phyloP scores from a whole-genome alignment of 2,329 filamentous ascomycete species.

The Cercospora sp. region DNA sequence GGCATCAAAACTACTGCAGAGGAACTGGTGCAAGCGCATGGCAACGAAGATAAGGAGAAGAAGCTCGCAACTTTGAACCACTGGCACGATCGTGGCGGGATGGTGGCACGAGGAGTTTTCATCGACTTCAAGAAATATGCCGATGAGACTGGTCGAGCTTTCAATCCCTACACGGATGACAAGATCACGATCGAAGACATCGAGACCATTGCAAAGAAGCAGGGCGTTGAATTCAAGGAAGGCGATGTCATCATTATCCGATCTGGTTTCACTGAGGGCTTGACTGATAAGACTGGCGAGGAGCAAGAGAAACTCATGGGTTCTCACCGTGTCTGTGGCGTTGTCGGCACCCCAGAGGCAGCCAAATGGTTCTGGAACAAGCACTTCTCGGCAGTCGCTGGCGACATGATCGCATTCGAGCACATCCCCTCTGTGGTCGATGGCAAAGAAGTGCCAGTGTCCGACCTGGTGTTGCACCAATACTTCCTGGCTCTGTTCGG shows the following conservation, averaged over 20 bases:
- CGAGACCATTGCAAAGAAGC: slow-evolving; percentile 46
- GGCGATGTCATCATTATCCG: slow-evolving; percentile 61
- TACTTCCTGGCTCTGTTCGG: slow-evolving; percentile 46
- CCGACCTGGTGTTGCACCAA: slow-evolving; percentile 41
- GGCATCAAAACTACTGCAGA: slow-evolving; percentile 41
- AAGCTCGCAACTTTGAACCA: slow-evolving; percentile 41
- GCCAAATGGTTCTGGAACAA: slow-evolving; percentile 61
- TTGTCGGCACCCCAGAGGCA: slow-evolving; percentile 51
- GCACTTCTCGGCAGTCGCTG: slow-evolving; percentile 57
- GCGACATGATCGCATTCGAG: slow-evolving; percentile 58
- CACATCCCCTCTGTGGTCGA: slow-evolving; percentile 36
- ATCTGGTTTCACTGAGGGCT: slow-evolving; percentile 52
- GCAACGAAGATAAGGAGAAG: slow-evolving; percentile 31
- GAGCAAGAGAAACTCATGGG: slow-evolving; percentile 47
- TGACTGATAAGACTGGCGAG: slow-evolving; percentile 42
- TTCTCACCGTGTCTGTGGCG: slow-evolving; percentile 37
- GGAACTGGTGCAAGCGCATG: slow-evolving; percentile 33
- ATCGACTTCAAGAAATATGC: slow-evolving; percentile 62
- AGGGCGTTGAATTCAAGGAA: slow-evolving; percentile 46
- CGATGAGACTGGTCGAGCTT: slow-evolving; percentile 54
- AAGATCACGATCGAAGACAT: slow-evolving; percentile 49
- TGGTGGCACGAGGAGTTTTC: slow-evolving; percentile 58
- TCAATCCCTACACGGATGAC: slow-evolving; percentile 54
- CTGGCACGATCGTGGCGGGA: slow-evolving; percentile 54
- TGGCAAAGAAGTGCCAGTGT: slow-evolving; percentile 30